Evolutionary conservation across 2,329 filamentous ascomycete genomes (phyloP).

Genomic region (Metarhizium rileyi): DNA sequence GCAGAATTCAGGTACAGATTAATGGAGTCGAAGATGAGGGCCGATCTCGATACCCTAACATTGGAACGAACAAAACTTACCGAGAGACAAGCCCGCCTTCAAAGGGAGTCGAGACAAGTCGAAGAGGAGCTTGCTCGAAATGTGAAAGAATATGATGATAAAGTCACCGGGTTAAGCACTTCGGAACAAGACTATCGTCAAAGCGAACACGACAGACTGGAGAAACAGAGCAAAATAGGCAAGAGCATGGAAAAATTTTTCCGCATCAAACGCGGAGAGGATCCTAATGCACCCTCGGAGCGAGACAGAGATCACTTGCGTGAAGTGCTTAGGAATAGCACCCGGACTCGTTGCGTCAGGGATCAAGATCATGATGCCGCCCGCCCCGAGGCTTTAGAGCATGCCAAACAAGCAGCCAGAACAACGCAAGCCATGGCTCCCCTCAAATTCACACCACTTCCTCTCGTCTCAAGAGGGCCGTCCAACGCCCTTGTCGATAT

Average conservation of each 20-base stretch:
- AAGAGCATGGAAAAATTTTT: conserved; percentile 26
- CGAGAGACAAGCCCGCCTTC: conserved; percentile 19
- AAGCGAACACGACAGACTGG: conserved; percentile 18
- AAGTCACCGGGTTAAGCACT: conserved; percentile 22
- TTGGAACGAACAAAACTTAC: conserved; percentile 18
- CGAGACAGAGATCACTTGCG: conserved; percentile 10
- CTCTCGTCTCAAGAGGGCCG: neutral
- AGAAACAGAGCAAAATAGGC: conserved; percentile 18
- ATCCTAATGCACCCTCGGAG: conserved; percentile 9
- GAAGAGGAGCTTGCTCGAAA: conserved; percentile 29
- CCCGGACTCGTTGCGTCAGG: neutral
- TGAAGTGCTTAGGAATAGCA: conserved; percentile 2
- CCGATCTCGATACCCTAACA: conserved; percentile 20
- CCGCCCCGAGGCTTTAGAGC: conserved; percentile 4
- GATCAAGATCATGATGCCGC: neutral
- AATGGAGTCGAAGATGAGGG: conserved; percentile 16
- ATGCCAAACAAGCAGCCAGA: conserved; percentile 1
- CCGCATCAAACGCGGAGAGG: conserved; percentile 18
- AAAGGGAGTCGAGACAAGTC: conserved; percentile 21
- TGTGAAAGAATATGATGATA: conserved; percentile 19
- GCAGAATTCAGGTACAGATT: conserved; percentile 17
- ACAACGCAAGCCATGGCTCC: conserved; percentile 2
- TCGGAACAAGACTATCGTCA: conserved; percentile 23
- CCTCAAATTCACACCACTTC: neutral
- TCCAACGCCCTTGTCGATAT: conserved; percentile 23